Percentiles rank a stretch among this genome's conserved stretches.
These are phyloP conservation scores for Penicillium verrucosum DNA, from an alignment of 2,329 filamentous ascomycete species.

Conservation along the genomic window DNA sequence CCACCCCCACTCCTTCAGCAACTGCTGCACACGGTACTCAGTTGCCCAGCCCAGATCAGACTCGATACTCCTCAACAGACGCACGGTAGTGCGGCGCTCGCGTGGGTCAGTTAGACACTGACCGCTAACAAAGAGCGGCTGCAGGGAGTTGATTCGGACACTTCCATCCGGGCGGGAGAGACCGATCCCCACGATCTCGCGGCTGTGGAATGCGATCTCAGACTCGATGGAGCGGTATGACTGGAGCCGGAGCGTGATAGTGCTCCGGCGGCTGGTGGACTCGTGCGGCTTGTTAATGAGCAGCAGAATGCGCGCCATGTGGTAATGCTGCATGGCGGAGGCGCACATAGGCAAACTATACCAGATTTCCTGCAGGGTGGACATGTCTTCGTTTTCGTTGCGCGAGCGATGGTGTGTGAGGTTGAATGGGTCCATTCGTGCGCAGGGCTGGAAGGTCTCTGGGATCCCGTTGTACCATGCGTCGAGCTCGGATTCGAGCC, in stretches of 20 bases:
- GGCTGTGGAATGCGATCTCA: slow-evolving; percentile 56
- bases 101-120: slow-evolving; percentile 55
- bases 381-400: slow-evolving; percentile 33
- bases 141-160: slow-evolving; percentile 58
- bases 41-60: slow-evolving; percentile 64
- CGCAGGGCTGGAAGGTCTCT: slow-evolving; percentile 57
- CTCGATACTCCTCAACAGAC: slow-evolving; percentile 58
- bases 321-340: slow-evolving; percentile 54
- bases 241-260: slow-evolving; percentile 53
- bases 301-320: slow-evolving; percentile 44
- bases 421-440: slow-evolving; percentile 44
- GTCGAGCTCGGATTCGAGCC: slow-evolving; percentile 56
- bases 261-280: slow-evolving; percentile 48
- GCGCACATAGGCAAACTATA: slow-evolving; percentile 65
- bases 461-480: slow-evolving; percentile 59
- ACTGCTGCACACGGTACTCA: slow-evolving; percentile 56
- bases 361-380: slow-evolving; percentile 57
- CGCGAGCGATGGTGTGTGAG: slow-evolving; percentile 21
- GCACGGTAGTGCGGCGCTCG: slow-evolving; percentile 55
- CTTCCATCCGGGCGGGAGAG: slow-evolving; percentile 56
- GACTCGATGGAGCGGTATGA: slow-evolving; percentile 58
- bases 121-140: slow-evolving; percentile 62
- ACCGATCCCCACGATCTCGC: slow-evolving; percentile 61
- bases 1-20: slow-evolving; percentile 45
- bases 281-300: slow-evolving; percentile 44